Percentiles rank a stretch among this genome's conserved stretches.
Conservation (phyloP, 305 asterid genomes). For the Fraxinus ornus region DNA sequence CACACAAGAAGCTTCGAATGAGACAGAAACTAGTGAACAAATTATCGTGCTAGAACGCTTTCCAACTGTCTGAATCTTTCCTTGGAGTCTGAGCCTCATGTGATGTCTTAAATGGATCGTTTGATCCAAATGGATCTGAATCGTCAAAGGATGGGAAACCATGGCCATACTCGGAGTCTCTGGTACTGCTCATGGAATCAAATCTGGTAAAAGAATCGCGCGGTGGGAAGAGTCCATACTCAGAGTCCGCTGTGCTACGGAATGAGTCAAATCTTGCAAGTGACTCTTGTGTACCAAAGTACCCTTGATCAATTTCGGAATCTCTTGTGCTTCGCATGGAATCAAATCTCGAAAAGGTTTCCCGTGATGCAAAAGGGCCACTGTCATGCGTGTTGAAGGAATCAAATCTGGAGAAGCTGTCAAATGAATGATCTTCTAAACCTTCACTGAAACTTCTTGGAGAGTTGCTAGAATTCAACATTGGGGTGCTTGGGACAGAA, state of each 20-base stretch:
- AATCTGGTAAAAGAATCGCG: constrained; percentile 57
- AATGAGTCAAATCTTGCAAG: constrained; percentile 79
- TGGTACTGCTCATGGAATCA: constrained; percentile 72
- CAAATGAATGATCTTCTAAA: constrained; percentile 59
- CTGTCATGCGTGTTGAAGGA: constrained; percentile 74
- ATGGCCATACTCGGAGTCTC: constrained; percentile 61
- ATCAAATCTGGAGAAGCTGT: constrained; percentile 86
- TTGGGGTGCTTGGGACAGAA: constrained; percentile 85
- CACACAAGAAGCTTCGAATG: constrained; percentile 26
- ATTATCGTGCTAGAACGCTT: constrained; percentile 55
- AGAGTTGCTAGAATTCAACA: constrained; percentile 59
- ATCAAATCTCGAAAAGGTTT: constrained; percentile 53
- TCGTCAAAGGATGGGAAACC: constrained; percentile 80
- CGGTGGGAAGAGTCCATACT: constrained; percentile 55
- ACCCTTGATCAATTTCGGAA: constrained; percentile 67
- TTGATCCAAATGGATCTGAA: constrained; percentile 71
- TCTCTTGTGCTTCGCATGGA: constrained; percentile 78
- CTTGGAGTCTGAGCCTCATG: constrained; percentile 64
- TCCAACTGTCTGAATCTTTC: constrained; percentile 75
- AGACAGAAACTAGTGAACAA: constrained; percentile 15
- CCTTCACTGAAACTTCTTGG: constrained; percentile 52
- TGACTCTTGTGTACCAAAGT: constrained; percentile 50
- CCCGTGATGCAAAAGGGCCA: constrained; percentile 63
- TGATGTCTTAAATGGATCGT: constrained; percentile 61
- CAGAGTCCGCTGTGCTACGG: constrained; percentile 92